Evolutionary conservation across 2,329 filamentous ascomycete genomes (phyloP).

Genomic region (Fusarium acutatum): DNA sequence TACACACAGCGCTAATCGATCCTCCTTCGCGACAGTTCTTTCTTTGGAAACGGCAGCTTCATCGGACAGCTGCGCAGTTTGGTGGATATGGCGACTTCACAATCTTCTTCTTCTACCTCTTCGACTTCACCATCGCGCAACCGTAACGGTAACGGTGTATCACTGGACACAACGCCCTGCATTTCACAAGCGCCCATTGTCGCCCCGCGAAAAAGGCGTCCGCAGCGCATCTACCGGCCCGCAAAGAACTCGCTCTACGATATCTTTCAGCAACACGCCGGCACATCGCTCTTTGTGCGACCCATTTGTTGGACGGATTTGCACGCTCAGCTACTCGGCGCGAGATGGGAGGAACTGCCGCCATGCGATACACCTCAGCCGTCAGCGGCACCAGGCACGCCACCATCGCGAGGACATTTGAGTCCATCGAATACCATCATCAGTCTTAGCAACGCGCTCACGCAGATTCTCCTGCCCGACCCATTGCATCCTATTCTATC

Average conservation of each 20-base stretch:
- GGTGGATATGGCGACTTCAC: conserved; percentile 41
- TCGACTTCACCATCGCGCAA: conserved; percentile 17
- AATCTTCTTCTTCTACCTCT: conserved; percentile 11
- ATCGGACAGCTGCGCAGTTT: conserved; percentile 43
- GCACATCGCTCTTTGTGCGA: conserved; percentile 58
- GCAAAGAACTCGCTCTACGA: conserved; percentile 61
- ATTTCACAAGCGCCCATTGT: conserved; percentile 37
- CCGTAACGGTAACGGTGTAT: not conserved
- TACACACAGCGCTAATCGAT: conserved; percentile 17
- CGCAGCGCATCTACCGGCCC: conserved; percentile 50
- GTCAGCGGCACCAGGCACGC: conserved; percentile 41
- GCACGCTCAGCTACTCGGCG: conserved; percentile 58
- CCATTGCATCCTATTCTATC: conserved; percentile 47
- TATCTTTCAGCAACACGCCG: conserved; percentile 58
- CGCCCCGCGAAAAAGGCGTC: conserved; percentile 37
- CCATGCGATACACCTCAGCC: conserved; percentile 54
- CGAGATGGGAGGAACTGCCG: conserved; percentile 55
- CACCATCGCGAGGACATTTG: conserved; percentile 48
- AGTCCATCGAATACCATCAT: conserved; percentile 54
- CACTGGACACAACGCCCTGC: conserved; percentile 36
- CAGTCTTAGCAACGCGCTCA: conserved; percentile 54
- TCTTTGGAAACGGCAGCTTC: conserved; percentile 42
- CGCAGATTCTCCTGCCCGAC: conserved; percentile 51
- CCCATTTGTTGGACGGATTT: conserved; percentile 66
- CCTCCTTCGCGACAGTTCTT: conserved; percentile 16